A percentile compares a stretch with the other conserved stretches of the same genome.
phyloP scores from a whole-genome alignment of 2,329 filamentous ascomycete genomes.

The Akanthomyces uredinophilus region DNA sequence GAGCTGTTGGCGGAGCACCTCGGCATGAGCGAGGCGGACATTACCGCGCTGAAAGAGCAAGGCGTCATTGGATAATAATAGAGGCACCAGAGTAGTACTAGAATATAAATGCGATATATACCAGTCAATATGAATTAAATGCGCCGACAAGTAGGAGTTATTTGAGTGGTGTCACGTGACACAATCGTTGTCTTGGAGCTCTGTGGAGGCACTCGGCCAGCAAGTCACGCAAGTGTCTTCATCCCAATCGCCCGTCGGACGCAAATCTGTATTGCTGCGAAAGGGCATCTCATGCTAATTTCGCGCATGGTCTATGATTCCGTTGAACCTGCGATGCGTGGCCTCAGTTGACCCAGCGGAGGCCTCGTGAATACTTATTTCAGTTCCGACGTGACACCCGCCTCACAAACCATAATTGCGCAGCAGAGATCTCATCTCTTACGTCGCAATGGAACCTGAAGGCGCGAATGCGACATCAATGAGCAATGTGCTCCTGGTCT shows the following conservation, averaged over 20 bases:
- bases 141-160: background rate
- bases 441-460: background rate
- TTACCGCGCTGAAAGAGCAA: conserved; percentile 56
- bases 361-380: background rate
- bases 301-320: background rate
- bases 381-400: background rate
- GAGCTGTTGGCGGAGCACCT: conserved; percentile 65
- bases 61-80: conserved; percentile 56
- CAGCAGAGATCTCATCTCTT: background rate
- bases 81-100: background rate
- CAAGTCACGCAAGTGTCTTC: background rate
- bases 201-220: background rate
- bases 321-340: background rate
- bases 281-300: background rate
- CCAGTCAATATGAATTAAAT: background rate
- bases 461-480: too few species aligned
- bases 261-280: background rate
- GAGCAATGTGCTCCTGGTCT: conserved; percentile 3
- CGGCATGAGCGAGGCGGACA: conserved; percentile 52
- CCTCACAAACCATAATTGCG: background rate
- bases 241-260: background rate
- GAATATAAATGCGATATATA: background rate
- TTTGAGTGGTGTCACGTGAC: background rate
- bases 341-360: background rate
- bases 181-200: background rate